Percentiles rank a stretch among this genome's conserved stretches.
phyloP scores from a whole-genome alignment of 2,329 filamentous ascomycete species.

The Penicillium sp. region DNA sequence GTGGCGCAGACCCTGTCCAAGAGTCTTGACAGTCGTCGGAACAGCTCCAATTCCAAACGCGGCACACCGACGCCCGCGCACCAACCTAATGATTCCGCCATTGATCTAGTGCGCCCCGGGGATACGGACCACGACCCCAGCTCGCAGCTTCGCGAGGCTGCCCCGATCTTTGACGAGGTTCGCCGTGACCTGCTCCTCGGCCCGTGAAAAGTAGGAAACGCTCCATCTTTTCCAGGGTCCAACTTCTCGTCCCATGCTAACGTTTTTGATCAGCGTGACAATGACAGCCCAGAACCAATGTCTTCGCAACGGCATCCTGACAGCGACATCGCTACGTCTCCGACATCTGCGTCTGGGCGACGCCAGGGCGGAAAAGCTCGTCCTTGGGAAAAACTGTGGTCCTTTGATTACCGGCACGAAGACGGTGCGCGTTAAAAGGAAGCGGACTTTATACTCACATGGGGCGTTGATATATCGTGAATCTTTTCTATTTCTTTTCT shows the following conservation, averaged over 20 bases:
- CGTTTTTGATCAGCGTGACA: constrained; percentile 1
- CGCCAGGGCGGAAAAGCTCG: constrained; percentile 23
- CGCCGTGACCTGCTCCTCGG: constrained; percentile 44
- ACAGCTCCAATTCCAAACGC: constrained; percentile 79
- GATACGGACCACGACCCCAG: constrained; percentile 36
- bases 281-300: background rate
- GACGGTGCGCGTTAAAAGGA: constrained; percentile 18
- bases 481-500: constrained; percentile 4
- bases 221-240: constrained; percentile 22
- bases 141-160: constrained; percentile 35
- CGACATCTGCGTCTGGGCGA: constrained; percentile 19
- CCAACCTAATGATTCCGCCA: constrained; percentile 30
- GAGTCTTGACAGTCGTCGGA: constrained; percentile 84
- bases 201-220: constrained; percentile 34
- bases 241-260: constrained; percentile 3
- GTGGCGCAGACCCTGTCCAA: constrained; percentile 75
- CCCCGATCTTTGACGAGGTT: constrained; percentile 44
- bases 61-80: constrained; percentile 41
- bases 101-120: constrained; percentile 33
- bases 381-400: constrained; percentile 42
- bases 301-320: constrained; percentile 3
- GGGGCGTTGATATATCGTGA: background rate
- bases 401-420: constrained; percentile 40
- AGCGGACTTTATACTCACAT: background rate
- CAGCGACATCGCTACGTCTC: background rate